A percentile compares a stretch with the other conserved stretches of the same genome.
Conservation (phyloP, 495 filamentous ascomycete genomes). For the Halenospora varia region DNA sequence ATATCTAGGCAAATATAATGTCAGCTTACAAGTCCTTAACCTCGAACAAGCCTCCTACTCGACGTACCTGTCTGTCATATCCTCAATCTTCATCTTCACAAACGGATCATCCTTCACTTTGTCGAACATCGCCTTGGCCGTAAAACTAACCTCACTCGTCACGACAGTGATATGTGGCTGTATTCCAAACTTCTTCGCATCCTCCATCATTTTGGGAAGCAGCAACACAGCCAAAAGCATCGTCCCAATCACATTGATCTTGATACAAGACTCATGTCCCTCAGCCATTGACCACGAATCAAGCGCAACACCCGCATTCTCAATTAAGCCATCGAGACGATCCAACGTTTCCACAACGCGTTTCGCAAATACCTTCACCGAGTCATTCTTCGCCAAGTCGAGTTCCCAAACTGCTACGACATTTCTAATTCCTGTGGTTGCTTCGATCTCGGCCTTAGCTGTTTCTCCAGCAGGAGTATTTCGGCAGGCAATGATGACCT, state of each 20-base stretch:
- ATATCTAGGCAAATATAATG: conserved; percentile 30
- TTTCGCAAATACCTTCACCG: conserved; percentile 16
- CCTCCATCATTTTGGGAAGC: conserved; percentile 13
- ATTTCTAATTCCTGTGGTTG: conserved; percentile 23
- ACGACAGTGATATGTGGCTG: background rate
- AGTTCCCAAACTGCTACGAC: conserved; percentile 50
- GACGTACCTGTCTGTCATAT: conserved; percentile 17
- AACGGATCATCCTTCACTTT: background rate
- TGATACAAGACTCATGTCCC: conserved; percentile 1
- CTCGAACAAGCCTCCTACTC: too few species aligned
- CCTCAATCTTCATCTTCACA: conserved; percentile 29
- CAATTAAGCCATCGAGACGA: conserved; percentile 10
- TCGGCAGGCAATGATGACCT: conserved; percentile 44
- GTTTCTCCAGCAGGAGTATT: conserved; percentile 29
- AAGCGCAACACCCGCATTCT: conserved; percentile 9
- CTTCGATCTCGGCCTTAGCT: conserved; percentile 35
- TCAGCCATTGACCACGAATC: background rate
- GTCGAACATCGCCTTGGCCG: background rate
- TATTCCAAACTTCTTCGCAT: background rate
- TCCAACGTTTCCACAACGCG: background rate
- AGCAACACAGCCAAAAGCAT: conserved; percentile 13
- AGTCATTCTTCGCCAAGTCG: conserved; percentile 37
- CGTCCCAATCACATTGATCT: conserved; percentile 15
- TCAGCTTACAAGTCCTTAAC: background rate
- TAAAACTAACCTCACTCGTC: background rate